Conservation (phyloP, 176 grass and related monocot species). For the Lolium perenne region DNA sequence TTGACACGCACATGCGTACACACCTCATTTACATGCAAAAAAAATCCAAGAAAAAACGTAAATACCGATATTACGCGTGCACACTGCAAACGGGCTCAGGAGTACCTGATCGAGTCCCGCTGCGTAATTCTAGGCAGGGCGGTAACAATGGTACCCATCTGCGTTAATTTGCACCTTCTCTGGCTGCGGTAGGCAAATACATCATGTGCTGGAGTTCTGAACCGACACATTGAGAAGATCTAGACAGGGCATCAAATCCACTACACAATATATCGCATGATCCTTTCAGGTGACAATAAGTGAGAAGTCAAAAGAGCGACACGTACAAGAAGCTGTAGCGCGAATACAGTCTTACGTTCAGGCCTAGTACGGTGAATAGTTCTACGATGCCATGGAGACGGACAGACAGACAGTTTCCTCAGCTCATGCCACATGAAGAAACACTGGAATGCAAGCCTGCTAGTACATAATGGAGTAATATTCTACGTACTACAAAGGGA, state of each 20-base stretch:
- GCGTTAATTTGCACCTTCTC: background rate
- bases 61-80: too few species aligned
- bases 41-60: too few species aligned
- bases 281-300: constrained; percentile 5
- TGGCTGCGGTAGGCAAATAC: background rate
- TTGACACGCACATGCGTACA: too few species aligned
- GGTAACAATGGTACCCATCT: background rate
- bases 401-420: background rate
- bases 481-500: constrained; percentile 25
- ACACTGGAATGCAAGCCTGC: background rate
- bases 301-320: background rate
- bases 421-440: too few species aligned
- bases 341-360: background rate
- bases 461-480: background rate
- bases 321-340: background rate
- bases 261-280: background rate
- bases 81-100: too few species aligned
- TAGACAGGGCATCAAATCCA: background rate
- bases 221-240: background rate
- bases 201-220: background rate
- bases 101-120: too few species aligned
- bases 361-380: background rate
- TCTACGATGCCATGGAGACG: constrained; percentile 2
- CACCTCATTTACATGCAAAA: too few species aligned
- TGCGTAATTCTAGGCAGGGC: too few species aligned